Percentiles rank a stretch among this genome's conserved stretches.
phyloP scores from a whole-genome alignment of 2,329 filamentous ascomycete genomes.

The Alternaria angustiovoidea region DNA sequence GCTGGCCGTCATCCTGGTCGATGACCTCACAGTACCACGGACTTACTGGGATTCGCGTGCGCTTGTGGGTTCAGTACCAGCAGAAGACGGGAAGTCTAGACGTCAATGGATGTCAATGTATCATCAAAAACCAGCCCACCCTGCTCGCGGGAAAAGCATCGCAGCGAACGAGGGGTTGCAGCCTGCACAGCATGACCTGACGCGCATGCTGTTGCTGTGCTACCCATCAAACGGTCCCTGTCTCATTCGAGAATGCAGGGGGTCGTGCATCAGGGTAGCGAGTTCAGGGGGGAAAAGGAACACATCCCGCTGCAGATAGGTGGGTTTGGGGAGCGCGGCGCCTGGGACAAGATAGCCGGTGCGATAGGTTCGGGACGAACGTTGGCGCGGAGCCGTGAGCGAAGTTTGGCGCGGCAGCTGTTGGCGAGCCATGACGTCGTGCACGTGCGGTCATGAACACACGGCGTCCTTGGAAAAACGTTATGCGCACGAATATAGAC shows the following conservation, averaged over 20 bases:
- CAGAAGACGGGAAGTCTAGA: conserved; percentile 2
- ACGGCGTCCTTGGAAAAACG: not conserved
- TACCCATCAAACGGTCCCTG: conserved; percentile 10
- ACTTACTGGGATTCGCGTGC: conserved; percentile 15
- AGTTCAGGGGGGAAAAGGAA: conserved; percentile 10
- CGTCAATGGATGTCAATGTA: conserved; percentile 1
- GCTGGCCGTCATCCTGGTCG: conserved; percentile 43
- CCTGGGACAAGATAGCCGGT: not conserved
- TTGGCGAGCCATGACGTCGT: conserved; percentile 15
- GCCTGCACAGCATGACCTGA: not conserved
- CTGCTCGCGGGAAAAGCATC: conserved; percentile 9
- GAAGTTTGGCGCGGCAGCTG: not conserved
- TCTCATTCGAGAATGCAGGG: conserved; percentile 18
- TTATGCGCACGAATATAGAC: not conserved
- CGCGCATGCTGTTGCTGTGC: conserved; percentile 6
- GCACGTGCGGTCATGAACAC: conserved; percentile 1
- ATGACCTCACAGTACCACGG: conserved; percentile 43
- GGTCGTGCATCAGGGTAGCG: conserved; percentile 3
- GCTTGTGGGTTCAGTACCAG: conserved; percentile 12
- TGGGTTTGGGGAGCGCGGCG: not conserved
- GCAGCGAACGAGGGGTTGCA: not conserved
- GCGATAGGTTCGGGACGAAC: conserved; percentile 5
- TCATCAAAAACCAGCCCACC: conserved; percentile 10
- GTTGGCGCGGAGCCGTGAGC: conserved; percentile 4
- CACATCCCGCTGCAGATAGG: not conserved